Conservation (phyloP, 768 basidiomycete genomes). For the Lactarius psammicola region DNA sequence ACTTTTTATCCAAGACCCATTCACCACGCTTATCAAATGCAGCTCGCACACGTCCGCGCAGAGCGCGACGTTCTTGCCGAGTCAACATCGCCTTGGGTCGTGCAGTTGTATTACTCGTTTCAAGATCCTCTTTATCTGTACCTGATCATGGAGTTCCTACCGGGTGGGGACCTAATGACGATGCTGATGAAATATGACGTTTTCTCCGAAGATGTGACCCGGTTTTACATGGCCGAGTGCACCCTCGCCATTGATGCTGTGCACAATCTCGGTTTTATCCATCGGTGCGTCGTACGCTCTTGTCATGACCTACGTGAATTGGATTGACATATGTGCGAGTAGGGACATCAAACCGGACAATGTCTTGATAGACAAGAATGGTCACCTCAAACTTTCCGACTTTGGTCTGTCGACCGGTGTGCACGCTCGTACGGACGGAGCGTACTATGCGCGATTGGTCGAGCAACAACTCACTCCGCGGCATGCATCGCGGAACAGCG, state of each 20-base stretch:
- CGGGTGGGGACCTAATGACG: constrained; percentile 98
- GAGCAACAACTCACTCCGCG: constrained; percentile 51
- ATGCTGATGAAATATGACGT: constrained; percentile 99
- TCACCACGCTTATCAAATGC: constrained; percentile 2
- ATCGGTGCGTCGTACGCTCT: constrained; percentile 59
- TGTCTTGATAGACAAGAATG: constrained; percentile 95
- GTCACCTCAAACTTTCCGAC: constrained; percentile 97
- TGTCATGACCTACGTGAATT: not conserved
- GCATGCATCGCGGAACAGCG: constrained; percentile 79
- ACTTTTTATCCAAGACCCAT: constrained; percentile 2
- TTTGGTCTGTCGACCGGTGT: constrained; percentile 98
- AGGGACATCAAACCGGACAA: constrained; percentile 99
- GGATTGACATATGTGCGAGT: constrained; percentile 17
- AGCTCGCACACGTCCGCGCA: constrained; percentile 97
- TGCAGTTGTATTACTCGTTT: constrained; percentile 95
- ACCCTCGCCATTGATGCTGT: constrained; percentile 97
- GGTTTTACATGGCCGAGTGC: constrained; percentile 98
- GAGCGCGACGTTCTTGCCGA: constrained; percentile 96
- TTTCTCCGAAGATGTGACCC: constrained; percentile 97
- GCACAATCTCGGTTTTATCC: constrained; percentile 96
- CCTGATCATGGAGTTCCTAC: constrained; percentile 98
- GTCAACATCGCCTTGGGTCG: constrained; percentile 94
- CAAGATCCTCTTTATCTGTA: constrained; percentile 92
- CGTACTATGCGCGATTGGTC: constrained; percentile 87
- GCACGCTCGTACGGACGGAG: constrained; percentile 95